Base-by-base conservation (phyloP, 345 rosid genomes). In the Noccaea bulbosa region DNA sequence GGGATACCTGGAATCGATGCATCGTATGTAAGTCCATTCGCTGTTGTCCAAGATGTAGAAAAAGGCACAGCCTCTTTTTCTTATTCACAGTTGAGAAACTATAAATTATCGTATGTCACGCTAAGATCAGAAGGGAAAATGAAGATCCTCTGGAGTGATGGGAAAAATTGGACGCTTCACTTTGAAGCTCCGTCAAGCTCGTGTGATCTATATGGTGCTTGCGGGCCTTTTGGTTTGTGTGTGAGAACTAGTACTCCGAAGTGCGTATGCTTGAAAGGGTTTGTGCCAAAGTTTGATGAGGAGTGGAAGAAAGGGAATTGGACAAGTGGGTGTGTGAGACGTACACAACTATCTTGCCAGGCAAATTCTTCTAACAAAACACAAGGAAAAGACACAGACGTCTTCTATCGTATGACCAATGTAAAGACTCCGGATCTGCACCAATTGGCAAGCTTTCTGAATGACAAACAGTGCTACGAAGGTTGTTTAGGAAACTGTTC, bases 141-240 rank as follows among this genome's bases (percentile, higher is more conserved):
- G 48, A 62, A 75, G 74, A 62, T 68, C 8, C 45, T 24, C 46
- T 62, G 75, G 71, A 39, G 58, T 49, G 33, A 65, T 1, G 76
- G 76, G 3, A 38, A 46, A 32, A 49, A 5, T 4, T 63, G 74
- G 70, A 38, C 11, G 65, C 69, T 30, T 63, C 59, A 70, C 56
- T 51, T 63, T 7, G 41, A 22, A 16, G 59, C 57, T 46, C 71
- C 70, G 34, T 65, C 39, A 17, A 65, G 6, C 60, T 33, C 40
- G 15, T 76, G 79, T 49, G 76, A 76, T 64, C 14, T 56, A 11
- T 70, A 76, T 14, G 71, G 62, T 62, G 41, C 35, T 5, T 76
- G 79, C 4, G 79, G 79, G n/a, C 55, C 67, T 69, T 64, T 54
- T 70, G 79, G 79, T 39, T 47, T 63, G 37, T 70, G 79, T 64